Conservation (phyloP, 108 stramenopile species). For the Cyclotella cryptica region DNA sequence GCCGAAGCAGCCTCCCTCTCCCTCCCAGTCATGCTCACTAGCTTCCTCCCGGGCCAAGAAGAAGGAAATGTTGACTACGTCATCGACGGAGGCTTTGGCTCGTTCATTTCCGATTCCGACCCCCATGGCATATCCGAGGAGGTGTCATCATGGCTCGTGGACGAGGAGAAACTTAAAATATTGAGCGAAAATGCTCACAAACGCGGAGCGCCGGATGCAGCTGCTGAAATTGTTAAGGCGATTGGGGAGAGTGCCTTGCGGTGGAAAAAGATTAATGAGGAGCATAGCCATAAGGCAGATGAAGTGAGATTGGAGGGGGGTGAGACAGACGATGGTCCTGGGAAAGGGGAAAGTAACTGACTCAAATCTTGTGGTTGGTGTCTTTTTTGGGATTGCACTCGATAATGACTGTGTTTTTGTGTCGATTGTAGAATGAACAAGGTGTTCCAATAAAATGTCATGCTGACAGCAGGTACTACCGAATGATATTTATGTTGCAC, state of each 20-base stretch:
- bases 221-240: slow-evolving; percentile 77
- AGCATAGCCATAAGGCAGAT: neutral
- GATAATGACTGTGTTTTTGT: too few species aligned
- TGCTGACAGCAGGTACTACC: too few species aligned
- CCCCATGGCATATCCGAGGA: slow-evolving; percentile 79
- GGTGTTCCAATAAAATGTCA: too few species aligned
- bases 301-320: neutral
- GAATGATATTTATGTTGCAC: too few species aligned
- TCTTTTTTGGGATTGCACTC: neutral
- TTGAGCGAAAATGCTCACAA: slow-evolving; percentile 72
- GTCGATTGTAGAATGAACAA: too few species aligned
- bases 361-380: neutral
- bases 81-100: slow-evolving; percentile 79
- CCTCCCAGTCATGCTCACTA: slow-evolving; percentile 93
- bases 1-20: slow-evolving; percentile 96
- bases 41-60: slow-evolving; percentile 89
- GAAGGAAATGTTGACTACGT: slow-evolving; percentile 92
- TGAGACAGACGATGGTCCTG: neutral
- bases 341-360: neutral
- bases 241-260: slow-evolving; percentile 79
- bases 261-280: slow-evolving; percentile 47
- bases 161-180: slow-evolving; percentile 61
- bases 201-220: slow-evolving; percentile 78
- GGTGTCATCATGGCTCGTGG: slow-evolving; percentile 70
- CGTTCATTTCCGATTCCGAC: slow-evolving; percentile 75